Base-by-base conservation (phyloP, 2,329 filamentous ascomycete genomes). In the Exophiala bonariae region DNA sequence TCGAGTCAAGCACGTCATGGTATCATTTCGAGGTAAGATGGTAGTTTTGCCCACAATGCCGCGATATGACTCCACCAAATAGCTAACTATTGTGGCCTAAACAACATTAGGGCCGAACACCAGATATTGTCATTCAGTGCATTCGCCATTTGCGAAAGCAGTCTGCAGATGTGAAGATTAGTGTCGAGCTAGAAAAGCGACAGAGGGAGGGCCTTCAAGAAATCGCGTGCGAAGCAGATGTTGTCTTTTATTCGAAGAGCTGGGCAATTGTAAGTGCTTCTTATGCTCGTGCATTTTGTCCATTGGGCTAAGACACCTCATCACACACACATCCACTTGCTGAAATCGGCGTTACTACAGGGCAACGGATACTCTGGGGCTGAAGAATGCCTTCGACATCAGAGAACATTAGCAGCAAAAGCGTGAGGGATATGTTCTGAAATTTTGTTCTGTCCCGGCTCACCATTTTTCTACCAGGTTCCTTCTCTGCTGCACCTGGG, bases 41-140 rank as follows among this genome's bases (percentile, higher is more conserved):
- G n/a, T n/a, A n/a, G n/a, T 31, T 22, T 85, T 93, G 50, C 90
- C 92, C 2, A n/a, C n/a, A n/a, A 79, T 96, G 72, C 80, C 85
- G 60, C 75, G 97, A 8, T 96, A 91, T 65, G 44, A 13, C 10
- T 14, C 26, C 13, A 32, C 39, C 39, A 20, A 14, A 26, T 43
- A 26, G 31, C 30, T 4, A n/a, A n/a, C n/a, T n/a, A n/a, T n/a
- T n/a, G n/a, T n/a, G n/a, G n/a, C n/a, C n/a, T n/a, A n/a, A n/a
- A 26, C n/a, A 28, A 32, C 11, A 16, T 37, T 50, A 74, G 80
- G 86, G 86, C 50, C 80, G 85, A 44, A 79, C 81, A 45, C 82
- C 83, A 31, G 75, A 80, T 35, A 79, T 81, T 38, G 81, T 77
- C 19, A 66, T 81, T 17, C 61, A 72, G 33, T 87, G 82, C 64